Base-by-base conservation (phyloP, 352 stramenopile species). In the Phytophthora uliginosa region DNA sequence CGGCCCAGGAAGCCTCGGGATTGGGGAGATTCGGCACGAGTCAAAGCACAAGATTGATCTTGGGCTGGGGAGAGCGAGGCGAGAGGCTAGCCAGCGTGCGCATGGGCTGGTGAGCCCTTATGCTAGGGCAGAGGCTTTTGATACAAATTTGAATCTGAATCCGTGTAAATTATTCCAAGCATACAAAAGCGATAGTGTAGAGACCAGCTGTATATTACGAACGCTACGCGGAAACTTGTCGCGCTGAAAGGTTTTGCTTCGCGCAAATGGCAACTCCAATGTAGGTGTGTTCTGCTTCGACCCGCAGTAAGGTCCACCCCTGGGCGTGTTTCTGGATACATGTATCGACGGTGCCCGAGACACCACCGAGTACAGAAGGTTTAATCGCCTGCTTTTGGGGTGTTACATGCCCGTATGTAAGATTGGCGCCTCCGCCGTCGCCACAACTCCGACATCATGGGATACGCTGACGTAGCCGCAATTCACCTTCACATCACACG, bases 21-120 rank as follows among this genome's bases (percentile, higher is more conserved):
- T 66, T 75, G 38, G 56, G 56, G 63, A 76, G 54, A 73, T 72
- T 76, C 69, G 52, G 69, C 56, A 53, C 69, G 33, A 47, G 63
- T 72, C 69, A 76, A 72, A 73, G 69, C 69, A 24, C 26, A 69
- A 47, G 69, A 76, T 73, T 69, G 31, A 73, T 76, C 69, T 10
- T 69, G 63, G 51, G 69, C 63, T 71, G 65, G 65, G 61, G 66
- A 66, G 69, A 51, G 17, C 22, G 48, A 42, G 42, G 15, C 54
- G 28, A 73, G 63, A 69, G 53, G n/a, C 60, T 58, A 66, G 71
- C 60, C 65, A 71, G 20, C 7, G 24, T 52, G 50, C 65, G 7
- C 40, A 22, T 24, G 24, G 10, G 65, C 66, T 71, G 59, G 56
- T 67, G 69, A 76, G 69, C 31, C 40, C 38, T 22, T 40, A 40